These are phyloP conservation scores for Volvariella volvacea DNA, from an alignment of 1,284 basidiomycete species.

Conservation along the genomic window DNA sequence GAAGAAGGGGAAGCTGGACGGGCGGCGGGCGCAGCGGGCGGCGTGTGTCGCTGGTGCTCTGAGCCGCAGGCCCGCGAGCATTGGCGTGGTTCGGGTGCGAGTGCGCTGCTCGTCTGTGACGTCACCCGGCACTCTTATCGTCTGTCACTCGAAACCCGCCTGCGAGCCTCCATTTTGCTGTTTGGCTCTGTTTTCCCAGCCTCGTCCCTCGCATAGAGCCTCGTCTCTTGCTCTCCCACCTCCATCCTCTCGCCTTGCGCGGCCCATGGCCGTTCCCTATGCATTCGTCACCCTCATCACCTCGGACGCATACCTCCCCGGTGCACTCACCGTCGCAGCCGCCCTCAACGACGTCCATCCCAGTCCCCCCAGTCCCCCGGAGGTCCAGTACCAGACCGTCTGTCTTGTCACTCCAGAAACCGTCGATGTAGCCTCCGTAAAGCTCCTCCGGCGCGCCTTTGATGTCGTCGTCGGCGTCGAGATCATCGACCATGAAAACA, in stretches of 20 bases:
- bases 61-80: slow-evolving; percentile 8
- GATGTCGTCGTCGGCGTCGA: slow-evolving; percentile 90
- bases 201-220: too few relatives aligned
- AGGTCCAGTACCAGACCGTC: slow-evolving; percentile 76
- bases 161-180: too few relatives aligned
- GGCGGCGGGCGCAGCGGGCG: slow-evolving; percentile 14
- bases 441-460: slow-evolving; percentile 74
- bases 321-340: slow-evolving; percentile 81
- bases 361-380: slow-evolving; percentile 40
- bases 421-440: slow-evolving; percentile 82
- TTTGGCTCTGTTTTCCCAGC: too few relatives aligned
- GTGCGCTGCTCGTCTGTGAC: too few relatives aligned
- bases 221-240: too few relatives aligned
- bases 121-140: too few relatives aligned
- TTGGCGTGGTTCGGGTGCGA: not conserved
- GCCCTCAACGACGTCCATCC: slow-evolving; percentile 79
- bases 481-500: slow-evolving; percentile 64
- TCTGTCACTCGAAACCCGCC: too few relatives aligned
- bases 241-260: too few relatives aligned
- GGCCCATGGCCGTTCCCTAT: slow-evolving; percentile 60
- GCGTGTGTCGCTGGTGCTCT: slow-evolving; percentile 9
- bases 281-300: slow-evolving; percentile 90
- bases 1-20: too few relatives aligned
- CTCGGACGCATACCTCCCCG: slow-evolving; percentile 87
- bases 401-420: slow-evolving; percentile 93